Evolutionary conservation across 2,329 filamentous ascomycete genomes (phyloP), one percentile per base, ranked within the genome.

Genomic region (Penicillium verrucosum): DNA sequence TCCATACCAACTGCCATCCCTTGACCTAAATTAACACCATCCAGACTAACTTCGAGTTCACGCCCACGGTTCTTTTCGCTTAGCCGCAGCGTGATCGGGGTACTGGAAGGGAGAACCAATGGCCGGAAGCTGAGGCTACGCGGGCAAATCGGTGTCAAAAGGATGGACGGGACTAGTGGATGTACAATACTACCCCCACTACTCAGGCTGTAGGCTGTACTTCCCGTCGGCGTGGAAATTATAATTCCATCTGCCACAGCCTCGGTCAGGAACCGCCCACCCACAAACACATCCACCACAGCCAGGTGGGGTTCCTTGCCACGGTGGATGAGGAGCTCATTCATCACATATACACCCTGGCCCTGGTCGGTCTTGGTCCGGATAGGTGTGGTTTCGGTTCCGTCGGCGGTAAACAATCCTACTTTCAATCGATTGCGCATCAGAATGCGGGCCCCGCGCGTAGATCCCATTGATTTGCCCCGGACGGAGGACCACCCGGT

Each of bases 201-300:
- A 62, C 89, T 94, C n/a, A 99, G 82, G 57, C 89, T 94, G 78
- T 99, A 99, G 0, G 94, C 94, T 0, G 94, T 99, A 40, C 90
- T 95, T 3, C 94, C 94, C 0, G 94, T 99, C 0, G 94, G 94
- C 0, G 93, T 97, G 61, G 89, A 92, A 57, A 97, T 86, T 43
- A 97, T 88, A 73, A 99, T 95, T 49, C 94, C 94, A 72, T 99
- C 94, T 1, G 92, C 93, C 12, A 96, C 92, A 0, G 91, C 93
- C 72, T 96, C 92, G 1, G 94, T 99, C 44, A 99, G 80, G 67
- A 94, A 95, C 53, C 91, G 86, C 34, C 90, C 89, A 66, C 92
- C 92, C 58, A 97, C 88, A 68, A 87, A 94, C 42, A 99, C 90
- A 68, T 96, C 90, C 64, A 99, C 90, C 63, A 96, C 88, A 37